phyloP scores from a whole-genome alignment of 371 early-diverging fungal species.

The Mycotypha africana region DNA sequence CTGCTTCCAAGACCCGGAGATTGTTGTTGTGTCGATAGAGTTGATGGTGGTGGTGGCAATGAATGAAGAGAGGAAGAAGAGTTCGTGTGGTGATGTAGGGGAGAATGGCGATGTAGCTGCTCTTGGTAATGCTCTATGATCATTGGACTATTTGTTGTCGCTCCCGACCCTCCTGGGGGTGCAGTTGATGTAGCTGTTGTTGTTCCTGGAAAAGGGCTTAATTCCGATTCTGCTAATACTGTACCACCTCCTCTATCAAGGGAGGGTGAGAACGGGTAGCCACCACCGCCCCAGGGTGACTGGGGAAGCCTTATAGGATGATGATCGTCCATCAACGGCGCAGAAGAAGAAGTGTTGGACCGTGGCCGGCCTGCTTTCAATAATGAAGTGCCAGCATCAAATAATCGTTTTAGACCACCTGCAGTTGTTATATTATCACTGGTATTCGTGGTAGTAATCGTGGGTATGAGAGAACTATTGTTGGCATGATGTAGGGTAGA shows the following conservation, averaged over 20 bases:
- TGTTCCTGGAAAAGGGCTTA: slow-evolving; percentile 57
- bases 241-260: slow-evolving; percentile 41
- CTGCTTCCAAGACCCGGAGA: too few relatives aligned
- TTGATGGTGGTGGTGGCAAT: too few relatives aligned
- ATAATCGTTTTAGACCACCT: slow-evolving; percentile 28
- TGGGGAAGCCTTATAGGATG: background rate
- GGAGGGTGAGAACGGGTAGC: slow-evolving; percentile 8
- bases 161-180: too few relatives aligned
- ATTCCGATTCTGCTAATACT: slow-evolving; percentile 28
- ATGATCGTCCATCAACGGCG: slow-evolving; percentile 23
- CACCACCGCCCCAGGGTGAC: too few relatives aligned
- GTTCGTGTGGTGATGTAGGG: background rate
- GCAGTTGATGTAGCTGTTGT: slow-evolving; percentile 39
- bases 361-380: slow-evolving; percentile 21
- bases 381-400: slow-evolving; percentile 37
- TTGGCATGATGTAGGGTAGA: background rate
- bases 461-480: slow-evolving; percentile 1
- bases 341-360: slow-evolving; percentile 35
- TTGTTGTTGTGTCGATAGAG: too few relatives aligned
- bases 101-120: slow-evolving; percentile 8
- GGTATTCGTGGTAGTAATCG: background rate
- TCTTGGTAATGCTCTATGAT: slow-evolving; percentile 6
- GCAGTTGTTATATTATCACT: background rate
- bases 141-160: too few relatives aligned
- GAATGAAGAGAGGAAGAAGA: too few relatives aligned